Conservation (phyloP, 352 stramenopile species). For the Pelagophyceae sp. region DNA sequence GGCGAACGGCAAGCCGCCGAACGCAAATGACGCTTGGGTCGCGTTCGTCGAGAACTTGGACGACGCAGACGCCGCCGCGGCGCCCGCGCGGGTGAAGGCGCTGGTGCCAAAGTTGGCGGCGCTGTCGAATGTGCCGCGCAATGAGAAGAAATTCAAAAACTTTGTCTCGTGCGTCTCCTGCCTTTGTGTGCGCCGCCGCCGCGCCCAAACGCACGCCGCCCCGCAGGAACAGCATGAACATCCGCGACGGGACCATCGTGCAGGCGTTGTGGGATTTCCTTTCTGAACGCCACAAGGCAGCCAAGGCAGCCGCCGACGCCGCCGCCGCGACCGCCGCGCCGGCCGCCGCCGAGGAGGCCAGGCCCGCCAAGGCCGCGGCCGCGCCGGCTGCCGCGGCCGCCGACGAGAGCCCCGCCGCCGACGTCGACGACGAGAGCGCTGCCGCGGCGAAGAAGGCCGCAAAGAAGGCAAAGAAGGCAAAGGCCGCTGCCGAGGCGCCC, state of each 20-base stretch:
- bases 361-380: background rate
- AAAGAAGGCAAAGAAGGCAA: background rate
- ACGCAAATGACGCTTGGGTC: slow-evolving; percentile 72
- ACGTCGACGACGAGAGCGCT: too few relatives aligned
- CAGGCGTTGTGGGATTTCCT: slow-evolving; percentile 62
- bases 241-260: slow-evolving; percentile 45
- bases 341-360: background rate
- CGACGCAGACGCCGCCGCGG: slow-evolving; percentile 15
- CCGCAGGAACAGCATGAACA: slow-evolving; percentile 65
- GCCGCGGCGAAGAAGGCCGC: background rate
- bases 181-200: too few relatives aligned
- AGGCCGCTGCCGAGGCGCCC: background rate
- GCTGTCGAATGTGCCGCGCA: slow-evolving; percentile 79
- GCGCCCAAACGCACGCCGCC: too few relatives aligned
- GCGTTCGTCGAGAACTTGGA: slow-evolving; percentile 53
- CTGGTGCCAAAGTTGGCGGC: slow-evolving; percentile 57
- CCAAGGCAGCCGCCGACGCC: background rate
- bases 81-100: slow-evolving; percentile 44
- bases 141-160: slow-evolving; percentile 84
- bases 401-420: background rate
- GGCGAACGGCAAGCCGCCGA: slow-evolving; percentile 43
- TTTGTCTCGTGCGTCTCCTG: too few relatives aligned
- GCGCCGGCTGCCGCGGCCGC: background rate
- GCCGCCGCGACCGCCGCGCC: background rate
- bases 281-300: slow-evolving; percentile 28